Evolutionary conservation across 805 yeast genomes (phyloP), one percentile per base, ranked within the genome.

Genomic region (Groenewaldozyma salmanticensis): DNA sequence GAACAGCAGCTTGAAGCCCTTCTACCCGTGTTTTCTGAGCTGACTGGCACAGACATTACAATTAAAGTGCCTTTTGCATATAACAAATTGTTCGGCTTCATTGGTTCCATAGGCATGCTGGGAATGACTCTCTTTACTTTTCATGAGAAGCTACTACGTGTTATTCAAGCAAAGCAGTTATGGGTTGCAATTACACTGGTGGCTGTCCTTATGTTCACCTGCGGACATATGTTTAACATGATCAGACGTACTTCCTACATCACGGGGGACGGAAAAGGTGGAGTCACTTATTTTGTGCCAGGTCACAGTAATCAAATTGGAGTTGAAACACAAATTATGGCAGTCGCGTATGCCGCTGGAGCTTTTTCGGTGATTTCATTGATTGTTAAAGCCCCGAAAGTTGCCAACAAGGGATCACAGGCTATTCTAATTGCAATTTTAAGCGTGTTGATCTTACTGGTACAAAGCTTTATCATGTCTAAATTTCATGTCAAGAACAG

Each of bases 211-310:
- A 64, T 87, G 51, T 83, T 88, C 68, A 77, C 74, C 37, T 69
- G 90, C 5, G 98, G 98, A 15, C 82, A 87, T 64, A 92, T 92
- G 98, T 92, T 77, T 72, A 88, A 86, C 60, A 73, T 75, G 50
- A 92, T 92, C 48, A 76, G 96, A 60, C 72, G 73, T 31, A 70
- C 79, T 4, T 87, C 71, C 22, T 65, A 70, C 47, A 66, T 72
- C 29, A 73, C 73, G 24, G 59, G 61, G 34, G 59, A 61, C 34
- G 59, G 58, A 29, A 51, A 59, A 34, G 74, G 74, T 37, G 57
- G 56, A 20, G 58, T 66, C 20, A 71, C 62, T 35, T 83, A 79
- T 56, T 67, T 79, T 33, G 70, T 71, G 49, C 66, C 68, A 3
- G 86, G 86, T 27, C 87, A 82, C 53, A 83, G 80, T 54, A 66